Evolutionary conservation across 2,329 filamentous ascomycete genomes (phyloP).

Genomic region (Trichoderma sp.): DNA sequence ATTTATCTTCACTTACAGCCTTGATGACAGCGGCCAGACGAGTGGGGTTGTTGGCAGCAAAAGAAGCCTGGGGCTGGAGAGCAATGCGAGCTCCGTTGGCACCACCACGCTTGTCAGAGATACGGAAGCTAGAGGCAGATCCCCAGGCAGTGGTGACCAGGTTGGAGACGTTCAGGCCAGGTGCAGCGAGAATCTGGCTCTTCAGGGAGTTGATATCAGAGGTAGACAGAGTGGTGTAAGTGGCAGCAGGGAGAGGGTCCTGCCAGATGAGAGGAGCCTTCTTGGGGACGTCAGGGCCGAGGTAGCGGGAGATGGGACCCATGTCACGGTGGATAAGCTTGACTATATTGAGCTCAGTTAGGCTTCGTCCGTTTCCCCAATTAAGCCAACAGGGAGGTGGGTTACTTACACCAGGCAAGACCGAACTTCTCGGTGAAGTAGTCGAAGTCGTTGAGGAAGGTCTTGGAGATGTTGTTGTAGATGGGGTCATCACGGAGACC

Average conservation of each 20-base stretch:
- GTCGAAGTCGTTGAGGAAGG: slow-evolving; percentile 64
- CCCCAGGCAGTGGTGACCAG: slow-evolving; percentile 66
- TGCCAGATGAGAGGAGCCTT: slow-evolving; percentile 65
- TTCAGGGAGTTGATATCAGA: slow-evolving; percentile 63
- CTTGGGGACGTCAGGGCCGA: slow-evolving; percentile 68
- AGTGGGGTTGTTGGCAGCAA: slow-evolving; percentile 69
- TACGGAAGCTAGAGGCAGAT: slow-evolving; percentile 67
- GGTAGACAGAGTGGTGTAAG: slow-evolving; percentile 56
- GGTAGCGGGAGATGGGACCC: slow-evolving; percentile 65
- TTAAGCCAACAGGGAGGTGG: neutral
- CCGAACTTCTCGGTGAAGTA: slow-evolving; percentile 66
- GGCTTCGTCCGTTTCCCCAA: neutral
- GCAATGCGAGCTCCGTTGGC: slow-evolving; percentile 77
- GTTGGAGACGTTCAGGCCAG: slow-evolving; percentile 55
- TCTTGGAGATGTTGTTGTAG: slow-evolving; percentile 71
- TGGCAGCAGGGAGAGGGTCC: slow-evolving; percentile 61
- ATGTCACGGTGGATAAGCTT: slow-evolving; percentile 79
- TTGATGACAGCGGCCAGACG: slow-evolving; percentile 59
- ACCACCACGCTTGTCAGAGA: slow-evolving; percentile 75
- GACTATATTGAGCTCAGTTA: slow-evolving; percentile 25
- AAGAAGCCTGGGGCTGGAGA: slow-evolving; percentile 66
- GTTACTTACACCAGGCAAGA: slow-evolving; percentile 62
- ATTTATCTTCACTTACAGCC: slow-evolving; percentile 29
- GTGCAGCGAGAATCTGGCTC: slow-evolving; percentile 58
- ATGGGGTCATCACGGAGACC: slow-evolving; percentile 65